Conservation (phyloP, 257 asterid genomes). For the Ligustrum vulgare region DNA sequence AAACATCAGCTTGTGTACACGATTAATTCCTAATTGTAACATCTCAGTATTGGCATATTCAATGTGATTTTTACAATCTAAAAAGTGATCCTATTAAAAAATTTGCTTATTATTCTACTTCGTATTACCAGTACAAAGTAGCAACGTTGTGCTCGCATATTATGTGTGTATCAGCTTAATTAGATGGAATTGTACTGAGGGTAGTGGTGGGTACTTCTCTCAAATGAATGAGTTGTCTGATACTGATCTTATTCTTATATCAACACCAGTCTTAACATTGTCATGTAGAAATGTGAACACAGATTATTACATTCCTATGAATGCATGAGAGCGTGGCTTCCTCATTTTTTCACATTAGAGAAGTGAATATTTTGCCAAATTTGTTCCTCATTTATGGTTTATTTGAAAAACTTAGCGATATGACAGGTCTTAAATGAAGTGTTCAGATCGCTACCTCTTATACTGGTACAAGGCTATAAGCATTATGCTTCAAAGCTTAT, state of each 20-base stretch:
- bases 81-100: background rate
- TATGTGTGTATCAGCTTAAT: background rate
- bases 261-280: background rate
- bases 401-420: background rate
- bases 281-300: background rate
- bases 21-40: background rate
- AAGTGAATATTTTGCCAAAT: no score
- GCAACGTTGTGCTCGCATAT: background rate
- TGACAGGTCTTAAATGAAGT: background rate
- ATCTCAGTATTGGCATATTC: background rate
- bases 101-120: background rate
- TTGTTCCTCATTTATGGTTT: no score
- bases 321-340: background rate
- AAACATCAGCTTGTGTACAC: background rate
- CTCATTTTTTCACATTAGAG: no score
- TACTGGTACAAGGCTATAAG: background rate
- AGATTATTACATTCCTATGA: background rate
- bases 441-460: background rate
- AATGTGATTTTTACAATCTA: background rate
- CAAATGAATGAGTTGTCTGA: no score
- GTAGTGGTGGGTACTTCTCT: no score
- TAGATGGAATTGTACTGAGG: background rate
- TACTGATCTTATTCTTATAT: background rate
- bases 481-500: conserved; percentile 14
- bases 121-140: background rate